phyloP scores from a whole-genome alignment of 352 stramenopile genomes.

The Pythium brassicae region DNA sequence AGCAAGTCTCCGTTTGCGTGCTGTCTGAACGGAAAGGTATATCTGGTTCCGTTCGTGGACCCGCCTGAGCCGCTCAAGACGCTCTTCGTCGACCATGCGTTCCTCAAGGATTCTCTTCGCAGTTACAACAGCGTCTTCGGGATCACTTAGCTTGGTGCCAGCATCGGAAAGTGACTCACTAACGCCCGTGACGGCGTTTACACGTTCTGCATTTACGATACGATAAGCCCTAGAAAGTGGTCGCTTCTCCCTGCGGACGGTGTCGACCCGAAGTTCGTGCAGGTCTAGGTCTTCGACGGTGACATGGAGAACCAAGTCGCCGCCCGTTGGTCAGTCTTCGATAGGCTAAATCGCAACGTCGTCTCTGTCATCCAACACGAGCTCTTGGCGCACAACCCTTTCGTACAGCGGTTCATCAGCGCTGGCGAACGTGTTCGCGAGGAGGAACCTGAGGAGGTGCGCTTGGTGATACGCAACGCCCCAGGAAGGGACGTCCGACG shows the following conservation, averaged over 20 bases:
- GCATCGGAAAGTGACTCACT: background rate
- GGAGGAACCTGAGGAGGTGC: background rate
- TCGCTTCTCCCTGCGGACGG: background rate
- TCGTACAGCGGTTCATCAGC: background rate
- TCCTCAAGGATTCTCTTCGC: background rate
- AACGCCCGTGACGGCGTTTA: background rate
- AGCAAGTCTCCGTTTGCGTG: no score
- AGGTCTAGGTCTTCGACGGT: background rate
- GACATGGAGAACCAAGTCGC: background rate
- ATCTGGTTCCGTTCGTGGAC: background rate
- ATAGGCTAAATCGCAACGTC: background rate
- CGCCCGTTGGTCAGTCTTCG: background rate
- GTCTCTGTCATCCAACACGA: background rate
- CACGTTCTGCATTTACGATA: background rate
- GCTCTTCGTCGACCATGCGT: background rate
- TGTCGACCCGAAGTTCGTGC: background rate
- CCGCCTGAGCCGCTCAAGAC: background rate
- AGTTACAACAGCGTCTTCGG: background rate
- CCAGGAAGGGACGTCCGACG: background rate
- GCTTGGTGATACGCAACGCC: background rate
- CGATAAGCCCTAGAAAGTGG: background rate
- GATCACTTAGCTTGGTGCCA: background rate
- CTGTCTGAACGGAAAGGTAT: background rate
- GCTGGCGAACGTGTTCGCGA: no score
- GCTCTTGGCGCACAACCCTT: background rate